A percentile compares a stretch with the other conserved stretches of the same genome.
These are phyloP conservation scores for Tulasnella sp. DNA, from an alignment of 768 basidiomycete species.

Conservation along the genomic window DNA sequence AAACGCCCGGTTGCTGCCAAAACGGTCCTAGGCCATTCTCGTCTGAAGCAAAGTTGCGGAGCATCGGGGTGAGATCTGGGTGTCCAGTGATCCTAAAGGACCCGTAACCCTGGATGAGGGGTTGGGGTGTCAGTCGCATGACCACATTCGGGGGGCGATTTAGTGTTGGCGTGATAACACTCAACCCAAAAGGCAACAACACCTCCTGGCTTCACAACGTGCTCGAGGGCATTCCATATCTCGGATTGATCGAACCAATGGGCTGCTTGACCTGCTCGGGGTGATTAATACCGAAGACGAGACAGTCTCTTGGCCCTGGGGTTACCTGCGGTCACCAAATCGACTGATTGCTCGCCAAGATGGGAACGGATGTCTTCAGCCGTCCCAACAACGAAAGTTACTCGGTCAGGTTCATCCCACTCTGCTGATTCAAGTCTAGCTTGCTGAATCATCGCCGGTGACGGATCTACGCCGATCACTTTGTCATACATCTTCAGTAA, in stretches of 20 bases:
- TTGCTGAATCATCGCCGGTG: constrained; percentile 35
- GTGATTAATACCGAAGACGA: neutral
- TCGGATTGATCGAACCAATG: constrained; percentile 44
- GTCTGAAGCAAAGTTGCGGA: constrained; percentile 53
- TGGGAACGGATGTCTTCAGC: constrained; percentile 39
- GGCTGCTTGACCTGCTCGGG: constrained; percentile 41
- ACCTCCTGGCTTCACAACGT: constrained; percentile 41
- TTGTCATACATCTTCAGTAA: constrained; percentile 14
- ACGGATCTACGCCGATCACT: constrained; percentile 35
- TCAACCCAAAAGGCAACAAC: constrained; percentile 43
- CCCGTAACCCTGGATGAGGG: constrained; percentile 52
- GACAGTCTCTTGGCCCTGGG: constrained; percentile 6
- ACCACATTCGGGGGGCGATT: neutral
- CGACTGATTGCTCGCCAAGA: constrained; percentile 38
- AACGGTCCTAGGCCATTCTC: constrained; percentile 58
- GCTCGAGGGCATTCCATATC: constrained; percentile 41
- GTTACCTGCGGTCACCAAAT: constrained; percentile 43
- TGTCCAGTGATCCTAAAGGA: constrained; percentile 68
- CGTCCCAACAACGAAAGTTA: neutral
- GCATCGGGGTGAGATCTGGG: constrained; percentile 60
- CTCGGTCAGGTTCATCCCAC: neutral
- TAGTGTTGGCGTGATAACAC: constrained; percentile 2
- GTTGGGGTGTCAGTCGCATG: neutral
- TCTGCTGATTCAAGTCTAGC: constrained; percentile 26
- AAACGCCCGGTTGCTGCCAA: constrained; percentile 80